Evolutionary conservation across 352 stramenopile genomes (phyloP).

Genomic region (Phytophthora niederhauseri): DNA sequence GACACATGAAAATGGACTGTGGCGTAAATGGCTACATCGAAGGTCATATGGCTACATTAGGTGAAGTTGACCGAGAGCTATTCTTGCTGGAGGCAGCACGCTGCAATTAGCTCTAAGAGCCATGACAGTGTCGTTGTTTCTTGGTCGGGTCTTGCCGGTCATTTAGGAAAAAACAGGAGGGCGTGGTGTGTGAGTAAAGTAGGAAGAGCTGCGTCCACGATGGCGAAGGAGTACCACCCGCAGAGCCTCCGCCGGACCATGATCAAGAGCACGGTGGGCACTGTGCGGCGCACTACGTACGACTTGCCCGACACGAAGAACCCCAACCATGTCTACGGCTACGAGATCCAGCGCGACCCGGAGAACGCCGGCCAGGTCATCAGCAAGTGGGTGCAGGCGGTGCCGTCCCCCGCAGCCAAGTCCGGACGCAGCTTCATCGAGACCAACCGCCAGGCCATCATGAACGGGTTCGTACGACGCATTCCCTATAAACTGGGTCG

Average conservation of each 20-base stretch:
- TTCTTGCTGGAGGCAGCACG: conserved; percentile 5
- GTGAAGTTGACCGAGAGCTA: neutral
- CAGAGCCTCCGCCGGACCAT: conserved; percentile 75
- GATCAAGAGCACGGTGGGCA: conserved; percentile 80
- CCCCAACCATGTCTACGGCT: conserved; percentile 69
- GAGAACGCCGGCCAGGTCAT: conserved; percentile 80
- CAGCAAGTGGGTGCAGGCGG: conserved; percentile 71
- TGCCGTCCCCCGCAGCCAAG: conserved; percentile 63
- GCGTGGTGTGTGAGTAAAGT: neutral
- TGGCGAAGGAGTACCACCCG: conserved; percentile 40
- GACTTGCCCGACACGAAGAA: conserved; percentile 74
- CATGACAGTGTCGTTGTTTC: neutral
- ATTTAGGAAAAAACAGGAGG: conserved; percentile 3
- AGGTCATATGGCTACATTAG: neutral
- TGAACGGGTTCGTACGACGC: conserved; percentile 44
- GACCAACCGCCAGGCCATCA: conserved; percentile 74
- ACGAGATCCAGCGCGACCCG: conserved; percentile 69
- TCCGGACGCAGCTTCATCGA: conserved; percentile 79
- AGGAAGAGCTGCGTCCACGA: neutral
- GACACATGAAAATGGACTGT: neutral
- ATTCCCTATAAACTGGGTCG: too few species aligned
- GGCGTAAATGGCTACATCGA: neutral
- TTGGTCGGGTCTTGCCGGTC: neutral
- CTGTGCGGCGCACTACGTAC: conserved; percentile 63
- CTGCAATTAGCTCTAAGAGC: conserved; percentile 9